A percentile compares a stretch with the other conserved stretches of the same genome.
Conservation (phyloP, 148 eudicot genomes). For the Rhododendron kiyosumense region DNA sequence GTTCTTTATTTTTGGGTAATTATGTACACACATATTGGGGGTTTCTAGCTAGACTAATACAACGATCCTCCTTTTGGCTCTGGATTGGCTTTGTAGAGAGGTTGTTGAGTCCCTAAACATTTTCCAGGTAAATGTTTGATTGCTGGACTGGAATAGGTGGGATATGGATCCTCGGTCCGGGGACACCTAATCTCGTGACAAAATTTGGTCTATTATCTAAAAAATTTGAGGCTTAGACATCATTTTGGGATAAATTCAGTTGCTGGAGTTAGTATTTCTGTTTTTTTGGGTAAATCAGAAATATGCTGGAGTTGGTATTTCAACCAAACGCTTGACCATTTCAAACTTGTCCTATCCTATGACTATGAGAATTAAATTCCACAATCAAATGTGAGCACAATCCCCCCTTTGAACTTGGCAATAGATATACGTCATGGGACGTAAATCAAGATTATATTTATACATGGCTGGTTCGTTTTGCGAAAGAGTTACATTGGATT, state of each 20-base stretch:
- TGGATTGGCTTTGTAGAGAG: not conserved
- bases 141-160: not conserved
- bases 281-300: no score
- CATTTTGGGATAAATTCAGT: not conserved
- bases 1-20: not conserved
- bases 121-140: not conserved
- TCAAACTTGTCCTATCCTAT: not conserved
- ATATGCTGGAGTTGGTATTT: not conserved
- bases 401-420: not conserved
- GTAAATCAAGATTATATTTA: not conserved
- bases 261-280: not conserved
- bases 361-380: not conserved
- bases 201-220: not conserved
- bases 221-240: not conserved
- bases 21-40: not conserved
- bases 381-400: not conserved
- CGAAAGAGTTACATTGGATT: not conserved
- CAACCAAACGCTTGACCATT: not conserved
- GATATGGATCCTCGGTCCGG: not conserved
- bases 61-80: not conserved
- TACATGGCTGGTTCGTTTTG: not conserved
- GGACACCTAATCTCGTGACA: not conserved
- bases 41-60: not conserved
- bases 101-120: not conserved
- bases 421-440: not conserved